Evolutionary conservation across 441 rosid species (phyloP), one percentile per base, ranked within the genome.

Genomic region (Macaranga tanarius): DNA sequence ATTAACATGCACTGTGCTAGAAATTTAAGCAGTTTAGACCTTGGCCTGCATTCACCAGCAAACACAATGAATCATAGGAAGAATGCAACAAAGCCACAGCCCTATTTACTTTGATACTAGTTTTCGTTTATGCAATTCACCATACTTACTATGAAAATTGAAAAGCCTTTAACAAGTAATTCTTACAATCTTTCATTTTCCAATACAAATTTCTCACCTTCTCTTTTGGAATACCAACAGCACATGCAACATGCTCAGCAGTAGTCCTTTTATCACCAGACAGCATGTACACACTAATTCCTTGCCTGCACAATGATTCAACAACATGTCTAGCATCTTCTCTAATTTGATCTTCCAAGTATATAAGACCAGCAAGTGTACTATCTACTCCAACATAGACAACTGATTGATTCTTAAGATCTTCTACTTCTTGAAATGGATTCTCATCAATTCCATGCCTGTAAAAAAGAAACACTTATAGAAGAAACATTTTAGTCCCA

Each of bases 281-380:
- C 67, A 95, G 79, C 97, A 95, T 93, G 85, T 84, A 91, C 20
- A 91, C 95, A 75, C 80, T 75, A 68, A 95, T 87, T 71, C 99
- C 98, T 70, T 81, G 90, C 59, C 80, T 79, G 70, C 86, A 81
- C 82, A 95, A 79, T 73, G 90, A 75, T 69, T 79, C 86, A 69
- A 95, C 91, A 81, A 93, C 97, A 71, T 83, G 82, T 20, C 85
- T 78, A 67, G 98, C 98, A 86, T 95, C 99, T 75, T 91, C 96
- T 81, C 99, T 86, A 73, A 95, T 82, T 81, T 86, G 91, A 86
- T 95, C 99, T 82, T 90, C 97, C 54, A 95, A 80, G 81, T 87
- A 91, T 69, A 95, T 86, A 73, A 86, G 82, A 77, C 95, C 99
- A 75, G 88, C 93, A 67, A 93, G 92, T 61, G 85, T 74, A 71